Conservation (phyloP, 768 basidiomycete species). For the Mycena vitilis region DNA sequence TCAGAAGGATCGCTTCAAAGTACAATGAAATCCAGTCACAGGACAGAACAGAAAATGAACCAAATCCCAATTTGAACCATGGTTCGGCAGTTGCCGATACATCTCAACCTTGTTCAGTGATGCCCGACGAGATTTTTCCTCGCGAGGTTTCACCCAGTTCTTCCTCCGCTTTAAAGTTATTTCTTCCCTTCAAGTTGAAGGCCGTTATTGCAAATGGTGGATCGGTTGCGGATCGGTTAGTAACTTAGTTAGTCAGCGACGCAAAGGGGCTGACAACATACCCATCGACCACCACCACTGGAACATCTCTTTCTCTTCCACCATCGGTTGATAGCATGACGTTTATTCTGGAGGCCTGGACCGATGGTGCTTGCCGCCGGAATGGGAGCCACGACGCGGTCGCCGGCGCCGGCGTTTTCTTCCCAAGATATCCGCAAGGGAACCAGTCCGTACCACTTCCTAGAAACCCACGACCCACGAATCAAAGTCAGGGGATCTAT, state of each 20-base stretch:
- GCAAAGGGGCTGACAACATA: too few relatives aligned
- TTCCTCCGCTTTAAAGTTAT: too few relatives aligned
- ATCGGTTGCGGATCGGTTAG: too few relatives aligned
- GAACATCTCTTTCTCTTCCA: neutral
- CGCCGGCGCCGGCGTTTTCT: conserved; percentile 10
- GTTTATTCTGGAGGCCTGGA: conserved; percentile 11
- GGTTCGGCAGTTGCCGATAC: neutral
- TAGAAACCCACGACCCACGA: neutral
- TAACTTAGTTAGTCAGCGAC: too few relatives aligned
- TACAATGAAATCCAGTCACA: too few relatives aligned
- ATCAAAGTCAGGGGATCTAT: conserved; percentile 1
- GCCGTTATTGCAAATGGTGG: too few relatives aligned
- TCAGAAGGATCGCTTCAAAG: too few relatives aligned
- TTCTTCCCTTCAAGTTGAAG: too few relatives aligned
- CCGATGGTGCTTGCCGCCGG: conserved; percentile 16
- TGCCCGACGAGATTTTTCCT: neutral
- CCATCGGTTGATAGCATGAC: neutral
- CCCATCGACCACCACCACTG: too few relatives aligned
- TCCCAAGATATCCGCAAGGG: neutral
- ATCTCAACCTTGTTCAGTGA: neutral
- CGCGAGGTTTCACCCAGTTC: too few relatives aligned
- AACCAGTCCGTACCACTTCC: neutral
- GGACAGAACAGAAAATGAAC: neutral
- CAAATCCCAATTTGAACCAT: neutral
- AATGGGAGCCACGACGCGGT: conserved; percentile 14